Percentiles rank a stretch among this genome's conserved stretches.
phyloP scores from a whole-genome alignment of 1,284 basidiomycete genomes.

The Cutaneotrichosporon sp. region DNA sequence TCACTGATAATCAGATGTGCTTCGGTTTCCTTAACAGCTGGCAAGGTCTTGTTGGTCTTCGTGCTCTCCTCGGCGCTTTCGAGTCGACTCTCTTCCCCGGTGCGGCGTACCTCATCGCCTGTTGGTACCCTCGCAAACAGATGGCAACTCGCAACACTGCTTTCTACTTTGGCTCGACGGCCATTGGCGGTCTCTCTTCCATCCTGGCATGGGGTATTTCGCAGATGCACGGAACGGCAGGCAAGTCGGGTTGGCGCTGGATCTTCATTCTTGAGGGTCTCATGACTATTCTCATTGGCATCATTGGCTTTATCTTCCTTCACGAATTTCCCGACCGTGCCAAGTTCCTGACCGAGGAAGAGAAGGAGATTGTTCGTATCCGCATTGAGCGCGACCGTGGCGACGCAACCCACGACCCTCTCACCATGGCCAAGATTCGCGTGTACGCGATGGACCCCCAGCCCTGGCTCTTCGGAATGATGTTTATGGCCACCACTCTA shows the following conservation, averaged over 20 bases:
- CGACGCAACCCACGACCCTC: slow-evolving; percentile 52
- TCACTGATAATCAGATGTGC: slow-evolving; percentile 1
- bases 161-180: slow-evolving; percentile 24
- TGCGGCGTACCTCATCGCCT: slow-evolving; percentile 27
- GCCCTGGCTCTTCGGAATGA: slow-evolving; percentile 54
- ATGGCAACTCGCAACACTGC: slow-evolving; percentile 24
- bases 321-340: slow-evolving; percentile 27
- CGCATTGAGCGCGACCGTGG: slow-evolving; percentile 28
- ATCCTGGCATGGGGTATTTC: slow-evolving; percentile 20
- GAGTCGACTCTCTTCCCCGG: slow-evolving; percentile 34
- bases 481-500: slow-evolving; percentile 45
- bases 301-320: slow-evolving; percentile 12
- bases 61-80: slow-evolving; percentile 31
- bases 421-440: slow-evolving; percentile 46
- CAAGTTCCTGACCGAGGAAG: slow-evolving; percentile 16
- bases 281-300: slow-evolving; percentile 18
- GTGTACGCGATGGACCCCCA: slow-evolving; percentile 51
- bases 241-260: slow-evolving; percentile 24
- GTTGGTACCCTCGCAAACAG: slow-evolving; percentile 26
- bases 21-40: slow-evolving; percentile 45
- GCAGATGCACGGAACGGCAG: slow-evolving; percentile 15
- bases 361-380: slow-evolving; percentile 15
- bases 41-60: slow-evolving; percentile 26
- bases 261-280: slow-evolving; percentile 24
- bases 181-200: slow-evolving; percentile 19